Evolutionary conservation across 2,329 filamentous ascomycete genomes (phyloP).

Genomic region (Trichoderma asperellum): DNA sequence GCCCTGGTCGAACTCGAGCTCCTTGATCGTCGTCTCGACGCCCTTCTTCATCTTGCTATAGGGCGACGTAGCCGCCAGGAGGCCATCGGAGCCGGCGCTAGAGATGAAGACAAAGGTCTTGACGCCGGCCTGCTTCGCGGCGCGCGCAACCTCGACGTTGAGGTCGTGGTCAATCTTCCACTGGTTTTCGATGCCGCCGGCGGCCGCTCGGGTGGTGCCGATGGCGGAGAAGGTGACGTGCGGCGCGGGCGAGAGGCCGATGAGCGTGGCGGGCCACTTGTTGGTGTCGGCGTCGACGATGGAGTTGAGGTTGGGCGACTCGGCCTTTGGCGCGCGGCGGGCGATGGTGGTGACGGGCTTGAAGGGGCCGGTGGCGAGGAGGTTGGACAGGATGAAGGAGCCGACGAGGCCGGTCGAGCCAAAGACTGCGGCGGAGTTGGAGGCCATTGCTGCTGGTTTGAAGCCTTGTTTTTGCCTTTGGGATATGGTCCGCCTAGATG

Average conservation of each 20-base stretch:
- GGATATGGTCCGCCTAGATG: not conserved
- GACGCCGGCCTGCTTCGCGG: slow-evolving; percentile 72
- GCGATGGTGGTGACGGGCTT: slow-evolving; percentile 65
- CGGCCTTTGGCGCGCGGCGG: slow-evolving; percentile 62
- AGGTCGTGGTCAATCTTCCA: slow-evolving; percentile 88
- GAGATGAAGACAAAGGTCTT: slow-evolving; percentile 80
- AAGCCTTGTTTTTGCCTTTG: not conserved
- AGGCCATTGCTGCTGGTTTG: slow-evolving; percentile 10
- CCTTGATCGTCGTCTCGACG: slow-evolving; percentile 76
- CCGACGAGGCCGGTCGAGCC: slow-evolving; percentile 73
- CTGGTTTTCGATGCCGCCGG: slow-evolving; percentile 77
- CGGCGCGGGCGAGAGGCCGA: slow-evolving; percentile 58
- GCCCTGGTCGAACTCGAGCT: slow-evolving; percentile 74
- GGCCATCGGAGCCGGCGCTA: slow-evolving; percentile 52
- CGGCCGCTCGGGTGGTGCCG: slow-evolving; percentile 76
- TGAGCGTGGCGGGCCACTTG: slow-evolving; percentile 68
- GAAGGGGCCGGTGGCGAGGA: slow-evolving; percentile 60
- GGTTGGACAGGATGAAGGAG: slow-evolving; percentile 70
- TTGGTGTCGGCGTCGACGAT: slow-evolving; percentile 68
- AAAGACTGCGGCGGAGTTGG: slow-evolving; percentile 52
- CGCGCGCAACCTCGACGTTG: slow-evolving; percentile 76
- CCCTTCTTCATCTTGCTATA: slow-evolving; percentile 79
- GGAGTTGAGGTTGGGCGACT: slow-evolving; percentile 62
- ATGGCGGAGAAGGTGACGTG: slow-evolving; percentile 74
- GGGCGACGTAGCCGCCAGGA: slow-evolving; percentile 50